A percentile compares a stretch with the other conserved stretches of the same genome.
Conservation (phyloP, 805 yeast species). For the Diddensiella transvaalensis region DNA sequence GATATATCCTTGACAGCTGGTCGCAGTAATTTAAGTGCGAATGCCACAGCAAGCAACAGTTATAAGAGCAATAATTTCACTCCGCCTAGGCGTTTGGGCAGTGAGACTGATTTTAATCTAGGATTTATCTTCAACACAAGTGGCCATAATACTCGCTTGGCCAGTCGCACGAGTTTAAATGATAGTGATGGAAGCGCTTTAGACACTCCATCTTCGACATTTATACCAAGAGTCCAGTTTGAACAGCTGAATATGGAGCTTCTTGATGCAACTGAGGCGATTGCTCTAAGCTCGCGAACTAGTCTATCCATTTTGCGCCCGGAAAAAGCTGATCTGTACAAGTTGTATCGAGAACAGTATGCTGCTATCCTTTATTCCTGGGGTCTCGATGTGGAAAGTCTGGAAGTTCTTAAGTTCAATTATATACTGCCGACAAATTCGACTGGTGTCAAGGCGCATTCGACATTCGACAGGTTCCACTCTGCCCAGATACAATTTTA, state of each 20-base stretch:
- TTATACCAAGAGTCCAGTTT: slow-evolving; percentile 36
- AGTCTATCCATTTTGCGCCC: slow-evolving; percentile 39
- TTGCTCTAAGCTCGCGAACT: slow-evolving; percentile 31
- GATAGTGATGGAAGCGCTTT: slow-evolving; percentile 26
- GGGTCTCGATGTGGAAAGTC: slow-evolving; percentile 79
- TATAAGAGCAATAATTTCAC: not conserved
- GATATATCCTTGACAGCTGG: slow-evolving; percentile 1
- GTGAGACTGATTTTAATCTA: slow-evolving; percentile 19
- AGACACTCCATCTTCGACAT: slow-evolving; percentile 1
- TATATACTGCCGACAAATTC: slow-evolving; percentile 26
- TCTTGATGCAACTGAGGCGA: slow-evolving; percentile 40
- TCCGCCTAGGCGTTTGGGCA: slow-evolving; percentile 7
- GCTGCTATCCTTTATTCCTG: slow-evolving; percentile 74
- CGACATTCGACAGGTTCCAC: slow-evolving; percentile 25
- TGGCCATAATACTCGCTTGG: slow-evolving; percentile 21
- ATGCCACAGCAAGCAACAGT: slow-evolving; percentile 8
- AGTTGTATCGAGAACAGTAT: slow-evolving; percentile 58
- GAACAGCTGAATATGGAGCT: slow-evolving; percentile 45
- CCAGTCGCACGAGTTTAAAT: slow-evolving; percentile 24
- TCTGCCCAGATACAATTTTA: slow-evolving; percentile 20
- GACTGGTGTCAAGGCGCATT: slow-evolving; percentile 9
- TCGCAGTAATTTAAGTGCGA: not conserved
- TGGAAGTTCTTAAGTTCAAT: slow-evolving; percentile 73
- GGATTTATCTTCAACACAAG: slow-evolving; percentile 24
- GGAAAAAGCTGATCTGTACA: slow-evolving; percentile 38